Conservation (phyloP, 1,139 yeast genomes). For the Saccharomycopsis hybrid region DNA sequence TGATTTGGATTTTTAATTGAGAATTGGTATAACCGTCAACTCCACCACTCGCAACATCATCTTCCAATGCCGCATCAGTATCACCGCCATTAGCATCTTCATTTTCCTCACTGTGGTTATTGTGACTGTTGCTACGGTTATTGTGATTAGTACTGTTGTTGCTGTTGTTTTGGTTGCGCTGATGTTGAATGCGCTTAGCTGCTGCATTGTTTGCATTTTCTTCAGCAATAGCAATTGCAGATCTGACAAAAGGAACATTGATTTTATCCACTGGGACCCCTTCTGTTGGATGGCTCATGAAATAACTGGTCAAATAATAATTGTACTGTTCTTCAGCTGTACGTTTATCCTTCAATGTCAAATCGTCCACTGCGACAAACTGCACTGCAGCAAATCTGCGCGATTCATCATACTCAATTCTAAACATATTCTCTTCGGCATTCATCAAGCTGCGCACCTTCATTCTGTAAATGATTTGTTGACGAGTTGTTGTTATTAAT, state of each 20-base stretch:
- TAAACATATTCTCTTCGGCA: slow-evolving; percentile 85
- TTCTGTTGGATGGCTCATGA: slow-evolving; percentile 95
- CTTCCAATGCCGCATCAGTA: background rate
- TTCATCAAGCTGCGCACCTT: slow-evolving; percentile 60
- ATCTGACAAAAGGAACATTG: slow-evolving; percentile 64
- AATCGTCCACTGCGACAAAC: slow-evolving; percentile 80
- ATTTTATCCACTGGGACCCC: slow-evolving; percentile 84
- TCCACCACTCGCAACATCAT: background rate
- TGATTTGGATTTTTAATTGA: slow-evolving; percentile 63
- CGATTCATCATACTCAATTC: slow-evolving; percentile 62
- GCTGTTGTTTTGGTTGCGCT: background rate
- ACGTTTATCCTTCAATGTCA: slow-evolving; percentile 74
- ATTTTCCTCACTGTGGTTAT: background rate
- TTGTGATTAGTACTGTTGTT: background rate
- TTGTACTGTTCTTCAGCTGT: slow-evolving; percentile 81
- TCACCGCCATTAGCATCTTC: background rate
- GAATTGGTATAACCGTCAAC: slow-evolving; percentile 65
- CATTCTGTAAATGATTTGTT: slow-evolving; percentile 86
- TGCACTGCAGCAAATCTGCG: slow-evolving; percentile 61
- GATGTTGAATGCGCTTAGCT: no score
- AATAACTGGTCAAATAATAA: slow-evolving; percentile 85
- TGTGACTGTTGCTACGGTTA: background rate
- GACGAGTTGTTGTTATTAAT: slow-evolving; percentile 61
- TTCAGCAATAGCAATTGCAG: slow-evolving; percentile 37
- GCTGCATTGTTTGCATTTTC: background rate